Evolutionary conservation across 1,139 yeast species (phyloP).

Genomic region (Blastobotrys buckinghamii): DNA sequence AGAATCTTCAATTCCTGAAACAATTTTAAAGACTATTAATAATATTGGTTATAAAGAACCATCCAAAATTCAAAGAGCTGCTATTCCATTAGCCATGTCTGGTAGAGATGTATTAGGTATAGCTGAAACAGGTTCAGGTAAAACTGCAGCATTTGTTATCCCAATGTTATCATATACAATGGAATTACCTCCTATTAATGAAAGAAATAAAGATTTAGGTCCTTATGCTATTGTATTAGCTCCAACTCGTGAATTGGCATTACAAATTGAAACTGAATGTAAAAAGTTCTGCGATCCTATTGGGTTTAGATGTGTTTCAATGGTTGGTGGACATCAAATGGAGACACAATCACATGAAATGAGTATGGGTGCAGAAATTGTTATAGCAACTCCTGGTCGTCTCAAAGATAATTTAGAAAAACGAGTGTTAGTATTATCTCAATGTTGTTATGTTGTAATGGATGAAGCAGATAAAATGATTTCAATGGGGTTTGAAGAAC

Average conservation of each 20-base stretch:
- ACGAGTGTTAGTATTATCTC: constrained; percentile 51
- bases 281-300: constrained; percentile 42
- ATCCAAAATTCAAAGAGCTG: constrained; percentile 85
- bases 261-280: constrained; percentile 71
- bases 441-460: constrained; percentile 64
- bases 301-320: constrained; percentile 51
- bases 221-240: constrained; percentile 68
- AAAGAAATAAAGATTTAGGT: constrained; percentile 45
- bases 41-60: constrained; percentile 53
- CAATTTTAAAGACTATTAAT: constrained; percentile 38
- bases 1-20: constrained; percentile 51
- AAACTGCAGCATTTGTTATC: constrained; percentile 75
- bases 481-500: constrained; percentile 88
- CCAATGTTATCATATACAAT: constrained; percentile 63
- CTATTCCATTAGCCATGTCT: constrained; percentile 66
- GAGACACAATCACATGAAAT: constrained; percentile 64
- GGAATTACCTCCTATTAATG: constrained; percentile 40
- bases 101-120: constrained; percentile 72
- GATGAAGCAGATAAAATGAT: constrained; percentile 97
- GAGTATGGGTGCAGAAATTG: constrained; percentile 65
- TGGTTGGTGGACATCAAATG: constrained; percentile 87
- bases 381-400: constrained; percentile 94
- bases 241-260: constrained; percentile 91
- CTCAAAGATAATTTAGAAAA: constrained; percentile 73
- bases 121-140: constrained; percentile 97